These are phyloP conservation scores for Helicocarpus griseus DNA, from an alignment of 2,329 filamentous ascomycete species.

Conservation along the genomic window DNA sequence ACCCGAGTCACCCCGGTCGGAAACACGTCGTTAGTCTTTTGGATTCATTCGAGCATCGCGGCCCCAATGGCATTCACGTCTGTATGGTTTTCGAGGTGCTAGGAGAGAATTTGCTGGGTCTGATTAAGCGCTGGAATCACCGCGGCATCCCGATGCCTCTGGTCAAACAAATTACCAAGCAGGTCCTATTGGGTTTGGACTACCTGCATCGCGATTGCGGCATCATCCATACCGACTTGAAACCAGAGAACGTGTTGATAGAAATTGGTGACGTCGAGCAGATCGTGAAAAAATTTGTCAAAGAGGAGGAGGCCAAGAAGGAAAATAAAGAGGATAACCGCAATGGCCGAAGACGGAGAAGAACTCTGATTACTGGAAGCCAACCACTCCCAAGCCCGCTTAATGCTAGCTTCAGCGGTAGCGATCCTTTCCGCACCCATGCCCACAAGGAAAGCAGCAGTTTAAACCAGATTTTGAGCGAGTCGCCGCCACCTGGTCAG, in stretches of 20 bases:
- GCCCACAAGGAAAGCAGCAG: slow-evolving; percentile 57
- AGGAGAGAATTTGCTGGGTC: slow-evolving; percentile 83
- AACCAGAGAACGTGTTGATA: slow-evolving; percentile 96
- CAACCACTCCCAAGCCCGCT: slow-evolving; percentile 92
- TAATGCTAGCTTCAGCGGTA: slow-evolving; percentile 78
- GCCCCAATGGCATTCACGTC: slow-evolving; percentile 89
- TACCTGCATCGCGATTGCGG: slow-evolving; percentile 96
- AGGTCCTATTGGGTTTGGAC: slow-evolving; percentile 88
- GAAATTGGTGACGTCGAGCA: slow-evolving; percentile 98
- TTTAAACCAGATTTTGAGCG: slow-evolving; percentile 73
- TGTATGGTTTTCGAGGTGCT: slow-evolving; percentile 99
- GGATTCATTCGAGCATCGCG: slow-evolving; percentile 96
- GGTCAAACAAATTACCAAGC: slow-evolving; percentile 98
- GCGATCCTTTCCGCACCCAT: slow-evolving; percentile 55
- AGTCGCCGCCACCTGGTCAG: slow-evolving; percentile 52
- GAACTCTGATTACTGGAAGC: slow-evolving; percentile 93
- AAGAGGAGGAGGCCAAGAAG: slow-evolving; percentile 57
- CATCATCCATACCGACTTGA: slow-evolving; percentile 96
- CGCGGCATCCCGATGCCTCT: slow-evolving; percentile 91
- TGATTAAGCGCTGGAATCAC: slow-evolving; percentile 99
- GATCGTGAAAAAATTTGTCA: slow-evolving; percentile 92
- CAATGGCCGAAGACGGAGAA: slow-evolving; percentile 78
- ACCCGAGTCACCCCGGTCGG: slow-evolving; percentile 85
- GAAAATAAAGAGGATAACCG: slow-evolving; percentile 80
- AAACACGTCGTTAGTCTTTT: slow-evolving; percentile 92